Conservation (phyloP, 306 rosid genomes). For the Glycyrrhiza uralensis region DNA sequence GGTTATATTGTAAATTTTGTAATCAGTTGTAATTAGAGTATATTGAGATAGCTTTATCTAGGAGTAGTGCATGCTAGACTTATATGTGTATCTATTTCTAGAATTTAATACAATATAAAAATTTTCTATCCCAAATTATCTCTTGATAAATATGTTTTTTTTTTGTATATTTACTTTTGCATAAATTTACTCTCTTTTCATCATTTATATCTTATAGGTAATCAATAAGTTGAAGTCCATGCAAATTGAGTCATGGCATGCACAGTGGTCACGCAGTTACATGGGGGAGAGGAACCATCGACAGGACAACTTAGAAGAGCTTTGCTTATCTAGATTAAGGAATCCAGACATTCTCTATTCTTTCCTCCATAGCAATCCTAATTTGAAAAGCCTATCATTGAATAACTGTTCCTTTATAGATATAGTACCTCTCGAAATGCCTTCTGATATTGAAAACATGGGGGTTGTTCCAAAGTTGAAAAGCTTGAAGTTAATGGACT, state of each 20-base stretch:
- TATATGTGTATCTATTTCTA: too few relatives aligned
- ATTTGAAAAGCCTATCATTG: neutral
- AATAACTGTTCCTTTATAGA: neutral
- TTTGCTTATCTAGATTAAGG: neutral
- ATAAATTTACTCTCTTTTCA: neutral
- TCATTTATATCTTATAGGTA: neutral
- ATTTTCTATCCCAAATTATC: neutral
- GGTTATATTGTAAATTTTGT: too few relatives aligned
- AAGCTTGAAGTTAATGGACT: neutral
- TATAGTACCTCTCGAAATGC: neutral
- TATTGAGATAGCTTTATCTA: too few relatives aligned
- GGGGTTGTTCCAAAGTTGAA: conserved; percentile 27
- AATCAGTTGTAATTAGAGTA: too few relatives aligned
- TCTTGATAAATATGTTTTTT: too few relatives aligned
- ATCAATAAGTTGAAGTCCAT: conserved; percentile 9
- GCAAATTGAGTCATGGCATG: neutral
- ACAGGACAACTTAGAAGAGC: conserved; percentile 1
- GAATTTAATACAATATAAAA: neutral
- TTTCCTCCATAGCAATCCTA: conserved; percentile 20
- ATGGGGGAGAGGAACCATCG: neutral
- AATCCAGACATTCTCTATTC: neutral
- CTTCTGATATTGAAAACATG: neutral
- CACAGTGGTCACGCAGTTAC: neutral
- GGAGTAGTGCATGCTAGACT: too few relatives aligned
- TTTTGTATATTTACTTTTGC: neutral